Evolutionary conservation across 495 filamentous ascomycete species (phyloP), one percentile per base, ranked within the genome.

Genomic region (Aspergillus bertholletiae): DNA sequence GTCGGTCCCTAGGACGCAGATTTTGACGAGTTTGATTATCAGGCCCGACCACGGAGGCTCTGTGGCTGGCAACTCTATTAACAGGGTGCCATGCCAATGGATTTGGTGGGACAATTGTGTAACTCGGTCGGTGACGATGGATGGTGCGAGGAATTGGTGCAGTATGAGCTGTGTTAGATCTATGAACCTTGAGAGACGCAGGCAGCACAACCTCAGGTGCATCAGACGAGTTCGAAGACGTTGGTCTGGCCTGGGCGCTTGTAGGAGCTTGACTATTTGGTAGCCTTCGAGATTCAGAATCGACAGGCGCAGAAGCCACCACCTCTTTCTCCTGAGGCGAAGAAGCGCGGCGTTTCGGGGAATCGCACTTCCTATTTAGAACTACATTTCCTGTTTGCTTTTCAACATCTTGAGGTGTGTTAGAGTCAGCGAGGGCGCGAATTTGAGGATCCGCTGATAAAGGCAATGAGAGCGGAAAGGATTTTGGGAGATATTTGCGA

Each of bases 381-480:
- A 23, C 24, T 3, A 5, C 20, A 15, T n/a, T 55, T 9, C 63
- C 57, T 8, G 60, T 60, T 44, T 74, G 64, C 51, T 72, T 73
- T 24, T 73, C 65, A 15, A 69, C 51, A 49, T 70, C 69, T 1
- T 55, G 55, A 4, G 63, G 60, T 22, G 60, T 37, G 44, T 65
- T 66, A 11, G 69, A 60, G 28, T 74, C 65, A 20, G 68, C 61
- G 6, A 77, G 67, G 12, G 74, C 73, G 0, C 64, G 67, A 40
- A 77, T 77, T 40, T 77, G 72, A 26, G 74, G 74, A 40, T 77
- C 74, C 3, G 62, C 62, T 23, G 72, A 75, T 20, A 77, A 44
- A 27, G 72, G 66, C 7, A 67, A 46, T 0, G 68, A 74, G 2
- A 66, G 13, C 1, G 63, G 62, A 15, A 74, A 66, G 0, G 62